Evolutionary conservation across 2,329 filamentous ascomycete genomes (phyloP).

Genomic region (Dothideomycetidae sp.): DNA sequence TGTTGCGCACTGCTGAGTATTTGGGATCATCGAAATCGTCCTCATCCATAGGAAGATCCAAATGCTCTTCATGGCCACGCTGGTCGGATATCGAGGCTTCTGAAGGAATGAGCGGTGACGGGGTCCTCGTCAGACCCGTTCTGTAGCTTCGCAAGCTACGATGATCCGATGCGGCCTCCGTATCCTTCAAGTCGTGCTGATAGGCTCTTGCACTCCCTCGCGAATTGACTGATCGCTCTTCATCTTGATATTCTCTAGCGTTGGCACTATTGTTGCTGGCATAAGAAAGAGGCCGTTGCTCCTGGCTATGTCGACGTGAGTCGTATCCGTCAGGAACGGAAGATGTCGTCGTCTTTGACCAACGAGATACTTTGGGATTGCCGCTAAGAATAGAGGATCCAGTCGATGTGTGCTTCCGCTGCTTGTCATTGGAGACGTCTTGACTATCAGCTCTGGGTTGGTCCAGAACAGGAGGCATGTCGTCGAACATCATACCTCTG

Average conservation of each 20-base stretch:
- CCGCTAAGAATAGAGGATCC: constrained; percentile 56
- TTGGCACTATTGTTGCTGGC: constrained; percentile 41
- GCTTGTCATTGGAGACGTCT: constrained; percentile 71
- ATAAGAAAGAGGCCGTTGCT: constrained; percentile 45
- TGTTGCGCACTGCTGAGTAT: constrained; percentile 70
- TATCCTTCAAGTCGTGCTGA: not conserved
- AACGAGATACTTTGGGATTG: constrained; percentile 78
- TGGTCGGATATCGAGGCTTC: constrained; percentile 25
- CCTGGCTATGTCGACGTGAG: constrained; percentile 46
- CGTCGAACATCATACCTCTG: constrained; percentile 21
- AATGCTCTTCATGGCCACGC: constrained; percentile 27
- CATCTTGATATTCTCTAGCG: constrained; percentile 24
- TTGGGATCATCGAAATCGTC: constrained; percentile 48
- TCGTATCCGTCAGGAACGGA: constrained; percentile 66
- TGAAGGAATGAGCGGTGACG: constrained; percentile 40
- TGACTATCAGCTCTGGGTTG: constrained; percentile 28
- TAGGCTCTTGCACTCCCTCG: not conserved
- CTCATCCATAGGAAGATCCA: constrained; percentile 6
- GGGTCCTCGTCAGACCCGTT: constrained; percentile 27
- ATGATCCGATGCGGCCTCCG: not conserved
- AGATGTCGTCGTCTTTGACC: constrained; percentile 92
- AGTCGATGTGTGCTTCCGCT: constrained; percentile 78
- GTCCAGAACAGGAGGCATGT: constrained; percentile 42
- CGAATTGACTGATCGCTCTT: not conserved
- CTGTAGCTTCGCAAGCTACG: constrained; percentile 24